Conservation (phyloP, 2,329 filamentous ascomycete species). For the Colletotrichum plurivorum region DNA sequence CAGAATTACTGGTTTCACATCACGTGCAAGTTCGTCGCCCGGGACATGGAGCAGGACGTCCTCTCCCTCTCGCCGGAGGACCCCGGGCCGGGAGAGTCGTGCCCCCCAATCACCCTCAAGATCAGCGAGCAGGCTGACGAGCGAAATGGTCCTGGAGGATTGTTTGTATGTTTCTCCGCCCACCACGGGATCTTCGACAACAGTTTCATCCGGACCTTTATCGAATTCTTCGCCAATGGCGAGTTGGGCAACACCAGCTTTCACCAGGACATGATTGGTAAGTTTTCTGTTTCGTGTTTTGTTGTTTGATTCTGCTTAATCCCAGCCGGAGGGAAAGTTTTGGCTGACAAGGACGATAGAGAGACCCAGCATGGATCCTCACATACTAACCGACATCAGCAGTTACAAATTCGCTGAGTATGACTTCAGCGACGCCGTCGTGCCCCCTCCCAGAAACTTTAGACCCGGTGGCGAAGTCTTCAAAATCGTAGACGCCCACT, state of each 20-base stretch:
- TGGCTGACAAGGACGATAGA: constrained; percentile 2
- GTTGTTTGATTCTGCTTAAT: no score
- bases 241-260: background rate
- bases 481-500: background rate
- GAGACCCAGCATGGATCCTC: background rate
- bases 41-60: constrained; percentile 26
- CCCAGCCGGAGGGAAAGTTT: no score
- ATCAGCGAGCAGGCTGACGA: background rate
- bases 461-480: background rate
- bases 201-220: constrained; percentile 19
- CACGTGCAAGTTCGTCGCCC: background rate
- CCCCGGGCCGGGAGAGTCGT: constrained; percentile 23
- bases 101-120: constrained; percentile 26
- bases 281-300: background rate
- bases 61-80: constrained; percentile 29
- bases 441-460: background rate
- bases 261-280: background rate
- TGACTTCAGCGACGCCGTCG: constrained; percentile 6
- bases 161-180: constrained; percentile 52
- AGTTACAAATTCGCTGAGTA: constrained; percentile 4
- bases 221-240: constrained; percentile 26
- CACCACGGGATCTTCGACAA: constrained; percentile 52
- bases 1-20: no score
- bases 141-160: background rate
- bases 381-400: background rate